Percentiles rank a stretch among this genome's conserved stretches.
phyloP scores from a whole-genome alignment of 1,284 basidiomycete species.

The Mycosarcoma mackinlayi region DNA sequence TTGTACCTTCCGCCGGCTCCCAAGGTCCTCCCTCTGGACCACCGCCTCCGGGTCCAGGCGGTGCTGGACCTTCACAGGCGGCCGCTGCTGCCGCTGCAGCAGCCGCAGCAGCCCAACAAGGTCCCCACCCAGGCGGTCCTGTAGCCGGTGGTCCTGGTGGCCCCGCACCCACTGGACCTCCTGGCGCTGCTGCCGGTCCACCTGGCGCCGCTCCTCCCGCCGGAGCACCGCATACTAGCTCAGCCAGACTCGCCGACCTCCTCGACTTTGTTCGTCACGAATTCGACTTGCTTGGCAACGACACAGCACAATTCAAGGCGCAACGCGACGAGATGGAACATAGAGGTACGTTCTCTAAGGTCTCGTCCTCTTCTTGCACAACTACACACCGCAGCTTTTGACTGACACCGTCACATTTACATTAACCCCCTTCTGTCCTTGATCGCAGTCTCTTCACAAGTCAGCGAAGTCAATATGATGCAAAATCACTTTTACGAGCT shows the following conservation, averaged over 20 bases:
- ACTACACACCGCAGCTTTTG: neutral
- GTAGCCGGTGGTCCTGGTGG: conserved; percentile 40
- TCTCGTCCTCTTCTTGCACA: neutral
- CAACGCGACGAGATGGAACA: conserved; percentile 90
- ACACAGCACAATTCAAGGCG: conserved; percentile 76
- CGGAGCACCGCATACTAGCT: conserved; percentile 46
- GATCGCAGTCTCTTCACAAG: conserved; percentile 49
- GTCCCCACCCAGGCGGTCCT: conserved; percentile 42
- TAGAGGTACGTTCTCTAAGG: conserved; percentile 75
- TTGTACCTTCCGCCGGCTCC: conserved; percentile 45
- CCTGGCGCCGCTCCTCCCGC: conserved; percentile 38
- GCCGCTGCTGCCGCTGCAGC: conserved; percentile 41
- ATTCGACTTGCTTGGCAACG: conserved; percentile 81
- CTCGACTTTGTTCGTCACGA: conserved; percentile 87
- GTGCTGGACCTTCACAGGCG: conserved; percentile 40
- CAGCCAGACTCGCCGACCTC: conserved; percentile 77
- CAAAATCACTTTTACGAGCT: conserved; percentile 79
- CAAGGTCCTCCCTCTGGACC: conserved; percentile 39
- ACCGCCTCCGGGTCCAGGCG: conserved; percentile 42
- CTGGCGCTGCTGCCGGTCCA: conserved; percentile 39
- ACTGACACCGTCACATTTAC: neutral
- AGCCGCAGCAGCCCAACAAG: conserved; percentile 38
- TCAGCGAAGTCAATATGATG: conserved; percentile 61
- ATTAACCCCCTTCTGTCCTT: neutral
- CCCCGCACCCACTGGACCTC: conserved; percentile 31